Conservation (phyloP, 2,329 filamentous ascomycete genomes). For the Hymenoscyphus scutula region DNA sequence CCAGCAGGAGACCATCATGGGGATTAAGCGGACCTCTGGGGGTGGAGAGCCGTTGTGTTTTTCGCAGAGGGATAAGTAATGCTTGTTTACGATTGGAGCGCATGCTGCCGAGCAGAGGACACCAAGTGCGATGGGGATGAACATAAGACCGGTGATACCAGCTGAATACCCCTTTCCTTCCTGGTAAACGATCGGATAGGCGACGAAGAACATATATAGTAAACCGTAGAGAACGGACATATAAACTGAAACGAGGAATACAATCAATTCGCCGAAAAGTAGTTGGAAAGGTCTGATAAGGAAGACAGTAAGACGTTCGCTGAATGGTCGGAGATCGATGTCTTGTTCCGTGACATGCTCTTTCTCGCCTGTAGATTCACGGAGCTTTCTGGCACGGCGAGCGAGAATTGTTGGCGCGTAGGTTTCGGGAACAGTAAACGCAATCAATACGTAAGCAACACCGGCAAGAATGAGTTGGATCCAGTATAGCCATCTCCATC, state of each 20-base stretch:
- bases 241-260: conserved; percentile 79
- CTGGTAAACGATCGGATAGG: conserved; percentile 64
- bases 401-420: conserved; percentile 79
- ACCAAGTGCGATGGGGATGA: conserved; percentile 77
- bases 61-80: conserved; percentile 65
- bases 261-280: conserved; percentile 79
- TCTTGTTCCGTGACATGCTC: conserved; percentile 78
- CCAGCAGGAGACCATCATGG: conserved; percentile 79
- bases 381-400: conserved; percentile 66
- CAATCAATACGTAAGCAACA: conserved; percentile 70
- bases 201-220: conserved; percentile 48
- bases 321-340: conserved; percentile 67
- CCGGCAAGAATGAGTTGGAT: conserved; percentile 75
- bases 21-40: conserved; percentile 74
- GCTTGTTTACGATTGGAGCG: conserved; percentile 73
- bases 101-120: conserved; percentile 66
- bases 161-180: conserved; percentile 75
- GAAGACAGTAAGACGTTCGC: conserved; percentile 70
- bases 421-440: conserved; percentile 87
- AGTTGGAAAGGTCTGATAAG: conserved; percentile 81
- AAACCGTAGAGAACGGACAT: conserved; percentile 69
- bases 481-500: conserved; percentile 87
- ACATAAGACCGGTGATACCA: conserved; percentile 77
- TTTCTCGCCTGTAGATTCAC: conserved; percentile 63
- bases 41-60: conserved; percentile 71